phyloP scores from a whole-genome alignment of 176 grass and related monocot genomes.

The Otatea glauca region DNA sequence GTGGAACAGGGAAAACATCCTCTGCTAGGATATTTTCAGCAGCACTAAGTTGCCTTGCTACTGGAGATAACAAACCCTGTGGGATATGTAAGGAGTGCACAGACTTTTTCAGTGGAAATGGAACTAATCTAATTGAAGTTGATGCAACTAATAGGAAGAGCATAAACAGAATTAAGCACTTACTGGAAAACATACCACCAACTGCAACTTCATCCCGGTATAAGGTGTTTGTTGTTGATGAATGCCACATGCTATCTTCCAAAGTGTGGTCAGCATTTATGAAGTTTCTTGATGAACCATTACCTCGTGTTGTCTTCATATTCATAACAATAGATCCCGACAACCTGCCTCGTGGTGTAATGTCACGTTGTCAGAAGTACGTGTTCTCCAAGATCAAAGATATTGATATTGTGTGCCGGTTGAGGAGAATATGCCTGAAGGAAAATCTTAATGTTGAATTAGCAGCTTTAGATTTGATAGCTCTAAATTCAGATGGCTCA shows the following conservation, averaged over 20 bases:
- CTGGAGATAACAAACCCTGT: constrained; percentile 77
- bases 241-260: constrained; percentile 66
- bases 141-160: constrained; percentile 74
- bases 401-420: constrained; percentile 57
- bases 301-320: constrained; percentile 59
- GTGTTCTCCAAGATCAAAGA: constrained; percentile 69
- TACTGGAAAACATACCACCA: constrained; percentile 56
- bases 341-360: constrained; percentile 56
- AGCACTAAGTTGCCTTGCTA: constrained; percentile 64
- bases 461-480: constrained; percentile 70
- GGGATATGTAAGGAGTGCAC: constrained; percentile 71
- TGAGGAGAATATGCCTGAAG: constrained; percentile 62
- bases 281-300: constrained; percentile 71
- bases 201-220: constrained; percentile 48
- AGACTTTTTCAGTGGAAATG: constrained; percentile 49
- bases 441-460: constrained; percentile 72
- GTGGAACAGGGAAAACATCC: constrained; percentile 93
- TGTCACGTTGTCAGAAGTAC: constrained; percentile 72
- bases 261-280: constrained; percentile 69
- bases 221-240: constrained; percentile 66
- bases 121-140: constrained; percentile 64
- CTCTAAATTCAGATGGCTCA: constrained; percentile 72
- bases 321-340: constrained; percentile 61
- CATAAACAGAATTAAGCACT: constrained; percentile 59
- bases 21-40: constrained; percentile 74